phyloP scores from a whole-genome alignment of 2,329 filamentous ascomycete species.

The Scedosporium apiospermum region DNA sequence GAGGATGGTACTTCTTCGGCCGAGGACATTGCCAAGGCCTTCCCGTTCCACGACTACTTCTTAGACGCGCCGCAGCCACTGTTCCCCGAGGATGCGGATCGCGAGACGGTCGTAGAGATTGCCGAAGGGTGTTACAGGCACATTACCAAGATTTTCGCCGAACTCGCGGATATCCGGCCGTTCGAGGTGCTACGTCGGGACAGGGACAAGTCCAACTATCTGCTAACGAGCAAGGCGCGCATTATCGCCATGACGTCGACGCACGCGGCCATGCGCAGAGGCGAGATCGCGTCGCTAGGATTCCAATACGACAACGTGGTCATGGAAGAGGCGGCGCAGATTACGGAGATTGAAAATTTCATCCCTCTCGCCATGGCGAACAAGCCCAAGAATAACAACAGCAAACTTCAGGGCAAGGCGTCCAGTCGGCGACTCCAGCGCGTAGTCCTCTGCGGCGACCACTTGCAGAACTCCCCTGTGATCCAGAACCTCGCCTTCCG shows the following conservation, averaged over 20 bases:
- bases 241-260: constrained; percentile 99
- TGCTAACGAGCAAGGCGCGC: constrained; percentile 89
- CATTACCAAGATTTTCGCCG: constrained; percentile 80
- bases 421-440: constrained; percentile 62
- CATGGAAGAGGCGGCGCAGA: constrained; percentile 97
- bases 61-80: constrained; percentile 77
- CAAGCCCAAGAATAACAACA: constrained; percentile 47
- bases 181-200: constrained; percentile 89
- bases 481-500: constrained; percentile 91
- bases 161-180: constrained; percentile 84
- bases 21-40: constrained; percentile 58
- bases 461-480: constrained; percentile 92
- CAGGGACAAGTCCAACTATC: constrained; percentile 90
- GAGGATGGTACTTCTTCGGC: constrained; percentile 24
- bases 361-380: constrained; percentile 83
- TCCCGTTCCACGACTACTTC: constrained; percentile 87
- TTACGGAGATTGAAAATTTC: constrained; percentile 96
- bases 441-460: constrained; percentile 87
- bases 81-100: constrained; percentile 58
- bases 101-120: constrained; percentile 62
- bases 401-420: not conserved
- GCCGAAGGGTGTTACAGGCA: constrained; percentile 81
- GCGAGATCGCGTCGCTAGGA: constrained; percentile 82
- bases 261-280: constrained; percentile 86
- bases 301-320: constrained; percentile 97